Percentiles rank a stretch among this genome's conserved stretches.
Conservation (phyloP, 2,329 filamentous ascomycete genomes). For the Colletotrichum lentis region DNA sequence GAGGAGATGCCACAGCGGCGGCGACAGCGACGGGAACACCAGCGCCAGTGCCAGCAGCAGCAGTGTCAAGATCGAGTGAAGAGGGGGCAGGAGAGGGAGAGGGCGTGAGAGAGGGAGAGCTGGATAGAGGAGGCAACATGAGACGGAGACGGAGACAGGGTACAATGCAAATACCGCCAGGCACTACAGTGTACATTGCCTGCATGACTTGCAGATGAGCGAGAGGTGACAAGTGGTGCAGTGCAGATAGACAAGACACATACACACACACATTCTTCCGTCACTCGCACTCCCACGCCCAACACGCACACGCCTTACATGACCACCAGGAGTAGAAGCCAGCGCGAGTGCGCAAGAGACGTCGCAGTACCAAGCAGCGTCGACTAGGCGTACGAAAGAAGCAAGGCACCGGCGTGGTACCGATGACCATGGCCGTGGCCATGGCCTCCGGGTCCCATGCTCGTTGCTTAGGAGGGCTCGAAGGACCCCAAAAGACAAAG, state of each 20-base stretch:
- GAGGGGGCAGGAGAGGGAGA: not conserved
- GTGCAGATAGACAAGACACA: slow-evolving; percentile 20
- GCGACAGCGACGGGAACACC: not conserved
- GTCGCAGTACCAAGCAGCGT: slow-evolving; percentile 11
- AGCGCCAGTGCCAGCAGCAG: not conserved
- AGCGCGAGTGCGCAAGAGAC: slow-evolving; percentile 3
- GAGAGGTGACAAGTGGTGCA: slow-evolving; percentile 32
- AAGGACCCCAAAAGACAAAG: slow-evolving; percentile 1
- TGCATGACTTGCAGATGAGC: slow-evolving; percentile 30
- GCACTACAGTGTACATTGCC: slow-evolving; percentile 32
- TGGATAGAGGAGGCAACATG: slow-evolving; percentile 32
- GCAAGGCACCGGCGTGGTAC: slow-evolving; percentile 29
- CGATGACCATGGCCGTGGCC: not conserved
- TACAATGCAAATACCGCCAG: slow-evolving; percentile 27
- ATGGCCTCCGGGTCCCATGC: no score
- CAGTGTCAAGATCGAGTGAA: not conserved
- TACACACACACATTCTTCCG: slow-evolving; percentile 4
- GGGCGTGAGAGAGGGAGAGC: slow-evolving; percentile 2
- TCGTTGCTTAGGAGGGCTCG: slow-evolving; percentile 4
- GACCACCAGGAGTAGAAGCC: not conserved
- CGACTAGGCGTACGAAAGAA: slow-evolving; percentile 5
- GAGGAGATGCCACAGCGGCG: slow-evolving; percentile 17
- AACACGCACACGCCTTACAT: slow-evolving; percentile 11
- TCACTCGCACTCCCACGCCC: slow-evolving; percentile 18
- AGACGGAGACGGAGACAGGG: slow-evolving; percentile 11